Conservation (phyloP, 306 rosid genomes). For the Glycine latifolia region DNA sequence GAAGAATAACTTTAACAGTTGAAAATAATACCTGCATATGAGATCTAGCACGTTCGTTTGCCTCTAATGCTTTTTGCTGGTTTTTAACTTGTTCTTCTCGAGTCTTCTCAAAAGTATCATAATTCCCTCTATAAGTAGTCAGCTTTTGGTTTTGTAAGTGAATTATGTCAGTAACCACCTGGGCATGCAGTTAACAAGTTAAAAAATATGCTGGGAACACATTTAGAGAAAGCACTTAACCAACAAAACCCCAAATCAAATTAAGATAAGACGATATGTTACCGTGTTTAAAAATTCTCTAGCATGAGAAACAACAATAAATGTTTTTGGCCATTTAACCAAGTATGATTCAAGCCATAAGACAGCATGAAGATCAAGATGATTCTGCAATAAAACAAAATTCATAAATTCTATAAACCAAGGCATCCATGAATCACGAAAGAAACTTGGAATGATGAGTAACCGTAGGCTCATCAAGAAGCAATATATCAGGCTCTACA, state of each 20-base stretch:
- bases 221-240: constrained; percentile 29
- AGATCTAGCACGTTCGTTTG: constrained; percentile 86
- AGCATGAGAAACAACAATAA: constrained; percentile 98
- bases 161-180: constrained; percentile 95
- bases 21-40: constrained; percentile 86
- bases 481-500: constrained; percentile 89
- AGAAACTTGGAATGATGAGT: constrained; percentile 40
- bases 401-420: constrained; percentile 16
- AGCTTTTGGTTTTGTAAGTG: constrained; percentile 90
- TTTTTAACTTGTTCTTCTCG: constrained; percentile 88
- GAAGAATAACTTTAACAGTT: not conserved
- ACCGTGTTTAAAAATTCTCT: constrained; percentile 98
- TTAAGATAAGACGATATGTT: constrained; percentile 40
- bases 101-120: constrained; percentile 95
- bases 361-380: constrained; percentile 99
- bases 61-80: constrained; percentile 89
- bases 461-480: constrained; percentile 99
- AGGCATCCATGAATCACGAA: constrained; percentile 34
- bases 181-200: constrained; percentile 44
- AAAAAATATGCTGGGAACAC: constrained; percentile 3
- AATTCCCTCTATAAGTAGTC: constrained; percentile 76
- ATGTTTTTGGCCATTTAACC: constrained; percentile 96
- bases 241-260: constrained; percentile 19
- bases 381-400: constrained; percentile 72
- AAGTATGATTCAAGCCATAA: constrained; percentile 93